These are phyloP conservation scores for Teunomyces gatunensis DNA, from an alignment of 805 yeast genomes.

Conservation along the genomic window DNA sequence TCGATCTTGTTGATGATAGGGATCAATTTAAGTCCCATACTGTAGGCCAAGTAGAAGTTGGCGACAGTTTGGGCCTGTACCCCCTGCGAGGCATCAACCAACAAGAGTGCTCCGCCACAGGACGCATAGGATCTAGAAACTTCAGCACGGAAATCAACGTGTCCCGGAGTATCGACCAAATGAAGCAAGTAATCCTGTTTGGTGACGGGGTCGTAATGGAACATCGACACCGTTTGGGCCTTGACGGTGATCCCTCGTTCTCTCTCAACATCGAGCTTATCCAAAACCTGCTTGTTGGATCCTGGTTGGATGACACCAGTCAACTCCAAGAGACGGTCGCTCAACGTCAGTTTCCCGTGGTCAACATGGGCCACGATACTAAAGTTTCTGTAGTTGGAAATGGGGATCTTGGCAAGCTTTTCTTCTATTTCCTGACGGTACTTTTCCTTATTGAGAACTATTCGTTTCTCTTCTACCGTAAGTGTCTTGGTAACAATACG, in stretches of 20 bases:
- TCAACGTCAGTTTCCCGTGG: constrained; percentile 83
- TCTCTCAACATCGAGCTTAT: constrained; percentile 88
- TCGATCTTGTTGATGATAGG: constrained; percentile 94
- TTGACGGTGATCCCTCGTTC: constrained; percentile 96
- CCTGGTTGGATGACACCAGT: constrained; percentile 87
- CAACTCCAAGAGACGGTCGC: constrained; percentile 81
- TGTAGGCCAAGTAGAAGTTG: constrained; percentile 85
- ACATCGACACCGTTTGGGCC: constrained; percentile 96
- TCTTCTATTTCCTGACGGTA: constrained; percentile 40
- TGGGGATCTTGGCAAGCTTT: constrained; percentile 75
- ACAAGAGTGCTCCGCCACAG: constrained; percentile 87
- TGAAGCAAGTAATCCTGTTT: constrained; percentile 79
- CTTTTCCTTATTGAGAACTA: constrained; percentile 30
- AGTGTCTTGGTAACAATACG: constrained; percentile 7
- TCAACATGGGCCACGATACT: constrained; percentile 97
- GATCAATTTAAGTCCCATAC: constrained; percentile 73
- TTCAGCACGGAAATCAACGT: constrained; percentile 92
- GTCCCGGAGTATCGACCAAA: constrained; percentile 96
- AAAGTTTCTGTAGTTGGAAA: constrained; percentile 81
- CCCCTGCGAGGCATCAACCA: constrained; percentile 95
- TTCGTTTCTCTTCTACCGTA: constrained; percentile 24
- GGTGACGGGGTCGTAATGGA: constrained; percentile 57
- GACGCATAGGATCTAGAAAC: constrained; percentile 93
- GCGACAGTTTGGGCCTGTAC: constrained; percentile 99
- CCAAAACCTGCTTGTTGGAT: constrained; percentile 77